A percentile compares a stretch with the other conserved stretches of the same genome.
phyloP scores from a whole-genome alignment of 306 rosid species.

The Lathyrus tuberosus region DNA sequence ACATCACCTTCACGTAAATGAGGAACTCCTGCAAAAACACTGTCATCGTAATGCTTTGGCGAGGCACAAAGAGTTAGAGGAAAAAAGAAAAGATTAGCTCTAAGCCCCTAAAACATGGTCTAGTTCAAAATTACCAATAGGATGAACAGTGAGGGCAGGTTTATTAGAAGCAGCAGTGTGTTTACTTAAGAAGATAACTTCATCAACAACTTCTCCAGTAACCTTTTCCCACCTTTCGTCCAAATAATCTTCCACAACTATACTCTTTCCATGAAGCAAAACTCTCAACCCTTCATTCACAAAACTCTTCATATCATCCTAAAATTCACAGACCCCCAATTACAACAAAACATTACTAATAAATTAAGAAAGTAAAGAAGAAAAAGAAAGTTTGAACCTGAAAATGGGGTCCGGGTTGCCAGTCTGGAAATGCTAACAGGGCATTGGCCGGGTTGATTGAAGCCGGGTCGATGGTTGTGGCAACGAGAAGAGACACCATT shows the following conservation, averaged over 20 bases:
- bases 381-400: no score
- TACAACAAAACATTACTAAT: not conserved
- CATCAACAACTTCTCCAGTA: slow-evolving; percentile 74
- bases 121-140: slow-evolving; percentile 58
- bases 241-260: slow-evolving; percentile 69
- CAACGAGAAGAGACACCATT: slow-evolving; percentile 81
- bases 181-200: slow-evolving; percentile 79
- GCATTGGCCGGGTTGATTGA: slow-evolving; percentile 88
- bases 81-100: not conserved
- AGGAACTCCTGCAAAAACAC: slow-evolving; percentile 69
- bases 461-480: slow-evolving; percentile 83
- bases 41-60: no score
- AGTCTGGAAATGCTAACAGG: slow-evolving; percentile 73
- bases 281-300: slow-evolving; percentile 62
- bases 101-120: no score
- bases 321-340: not conserved
- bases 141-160: slow-evolving; percentile 90
- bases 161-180: slow-evolving; percentile 91
- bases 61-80: not conserved
- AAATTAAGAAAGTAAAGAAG: not conserved
- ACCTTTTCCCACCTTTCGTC: slow-evolving; percentile 77
- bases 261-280: slow-evolving; percentile 60
- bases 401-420: slow-evolving; percentile 32
- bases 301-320: slow-evolving; percentile 65
- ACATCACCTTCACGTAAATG: slow-evolving; percentile 84